Evolutionary conservation across 169 alveolate genomes (phyloP), one percentile per base, ranked within the genome.

Genomic region (Amoebophrya sp.): DNA sequence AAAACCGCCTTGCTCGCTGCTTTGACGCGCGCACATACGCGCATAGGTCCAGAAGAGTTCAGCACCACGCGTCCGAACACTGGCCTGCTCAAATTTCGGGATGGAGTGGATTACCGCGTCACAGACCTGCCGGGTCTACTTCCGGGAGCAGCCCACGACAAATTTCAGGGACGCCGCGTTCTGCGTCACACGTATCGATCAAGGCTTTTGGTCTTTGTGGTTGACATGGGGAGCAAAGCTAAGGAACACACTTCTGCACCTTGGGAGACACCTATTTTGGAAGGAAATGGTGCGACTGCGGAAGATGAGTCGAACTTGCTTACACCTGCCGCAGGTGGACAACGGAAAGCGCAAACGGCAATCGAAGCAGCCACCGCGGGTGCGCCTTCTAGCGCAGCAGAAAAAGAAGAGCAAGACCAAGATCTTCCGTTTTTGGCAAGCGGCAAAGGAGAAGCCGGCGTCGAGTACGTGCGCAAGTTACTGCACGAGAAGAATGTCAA

Each of bases 91-190:
- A 65, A 29, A 54, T 89, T 90, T 90, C 34, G 34, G 26, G 93
- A 92, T 36, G 95, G 94, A 0, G 92, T 89, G 41, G 39, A 41
- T 39, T 40, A 91, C 41, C 54, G 89, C 34, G 29, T 94, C 23
- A n/a, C 89, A 39, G 95, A 94, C 83, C 90, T 90, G 29, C 95
- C 95, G n/a, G 91, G 93, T 6, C 41, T 94, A 34, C 55, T 34
- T n/a, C 92, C 91, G 34, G 95, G 94, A 0, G 95, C 95, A 33
- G 90, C 91, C 34, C 91, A 93, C 94, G 94, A 93, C 55, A 89
- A 65, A 54, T 3, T n/a, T n/a, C 89, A 76, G 65, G 95, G 95
- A n/a, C 78, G 47, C 90, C 93, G 95, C 34, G 65, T 92, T 0
- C 93, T 93, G 38, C 92, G 95, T 39, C 95, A 93, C 92, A 41